These are phyloP conservation scores for Salvia miltiorrhiza DNA, from an alignment of 257 asterid species.

Conservation along the genomic window DNA sequence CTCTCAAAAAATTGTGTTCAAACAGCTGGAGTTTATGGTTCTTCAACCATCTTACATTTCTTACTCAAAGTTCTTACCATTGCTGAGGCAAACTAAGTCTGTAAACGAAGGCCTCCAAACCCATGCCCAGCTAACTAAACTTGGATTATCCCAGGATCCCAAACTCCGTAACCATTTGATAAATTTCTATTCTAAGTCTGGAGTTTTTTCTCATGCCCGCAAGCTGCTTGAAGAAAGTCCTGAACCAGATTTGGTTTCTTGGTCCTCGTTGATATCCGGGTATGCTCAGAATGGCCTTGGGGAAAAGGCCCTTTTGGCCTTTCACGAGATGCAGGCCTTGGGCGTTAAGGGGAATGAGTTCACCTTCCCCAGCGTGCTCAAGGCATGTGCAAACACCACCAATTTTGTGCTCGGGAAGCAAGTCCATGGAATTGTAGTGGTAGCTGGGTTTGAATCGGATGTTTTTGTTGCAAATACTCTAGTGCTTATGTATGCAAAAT, in stretches of 20 bases:
- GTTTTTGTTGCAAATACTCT: constrained; percentile 65
- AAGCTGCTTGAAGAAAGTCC: constrained; percentile 55
- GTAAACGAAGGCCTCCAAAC: constrained; percentile 49
- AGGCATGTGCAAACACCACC: constrained; percentile 52
- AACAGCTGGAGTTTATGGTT: constrained; percentile 29
- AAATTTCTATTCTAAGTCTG: constrained; percentile 54
- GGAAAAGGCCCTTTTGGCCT: constrained; percentile 53
- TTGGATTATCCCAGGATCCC: constrained; percentile 34
- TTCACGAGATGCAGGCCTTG: constrained; percentile 50
- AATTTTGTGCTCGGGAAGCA: constrained; percentile 49
- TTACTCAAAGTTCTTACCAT: constrained; percentile 51
- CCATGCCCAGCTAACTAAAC: constrained; percentile 56
- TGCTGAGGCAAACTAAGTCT: constrained; percentile 44
- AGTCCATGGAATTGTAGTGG: constrained; percentile 58
- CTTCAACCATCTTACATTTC: constrained; percentile 30
- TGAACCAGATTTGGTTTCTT: constrained; percentile 64
- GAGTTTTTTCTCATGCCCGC: constrained; percentile 43
- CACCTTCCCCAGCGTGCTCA: constrained; percentile 72
- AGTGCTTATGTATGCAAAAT: constrained; percentile 64
- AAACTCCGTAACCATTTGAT: constrained; percentile 52
- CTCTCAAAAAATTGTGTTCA: not conserved
- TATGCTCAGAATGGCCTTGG: constrained; percentile 60
- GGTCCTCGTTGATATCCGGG: constrained; percentile 82
- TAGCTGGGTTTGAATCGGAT: constrained; percentile 60
- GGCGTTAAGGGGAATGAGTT: constrained; percentile 61